phyloP scores from a whole-genome alignment of 2,329 filamentous ascomycete species.

The Neofusicoccum parvum region DNA sequence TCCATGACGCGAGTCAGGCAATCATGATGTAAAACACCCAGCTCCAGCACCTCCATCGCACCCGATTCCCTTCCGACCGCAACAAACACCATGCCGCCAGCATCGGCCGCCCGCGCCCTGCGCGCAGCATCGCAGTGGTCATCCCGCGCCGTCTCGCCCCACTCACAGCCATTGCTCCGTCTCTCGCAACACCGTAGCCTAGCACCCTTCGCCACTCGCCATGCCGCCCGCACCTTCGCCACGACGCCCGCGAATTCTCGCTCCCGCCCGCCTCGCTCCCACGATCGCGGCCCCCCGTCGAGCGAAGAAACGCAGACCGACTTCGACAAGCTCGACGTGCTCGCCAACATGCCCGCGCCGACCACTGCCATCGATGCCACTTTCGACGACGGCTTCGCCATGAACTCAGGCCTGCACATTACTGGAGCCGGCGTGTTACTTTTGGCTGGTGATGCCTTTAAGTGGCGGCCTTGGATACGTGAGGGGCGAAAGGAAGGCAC shows the following conservation, averaged over 20 bases:
- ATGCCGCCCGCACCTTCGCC: not conserved
- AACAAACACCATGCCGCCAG: not conserved
- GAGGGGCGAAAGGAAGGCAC: slow-evolving; percentile 40
- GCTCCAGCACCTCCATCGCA: not conserved
- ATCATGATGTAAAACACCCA: slow-evolving; percentile 16
- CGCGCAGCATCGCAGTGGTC: not conserved
- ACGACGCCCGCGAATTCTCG: not conserved
- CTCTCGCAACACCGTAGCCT: not conserved
- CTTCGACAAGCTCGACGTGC: slow-evolving; percentile 75
- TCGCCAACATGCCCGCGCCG: slow-evolving; percentile 73
- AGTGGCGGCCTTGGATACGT: slow-evolving; percentile 79
- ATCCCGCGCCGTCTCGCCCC: not conserved
- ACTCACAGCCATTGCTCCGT: not conserved
- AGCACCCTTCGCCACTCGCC: not conserved
- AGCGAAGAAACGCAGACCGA: slow-evolving; percentile 68
- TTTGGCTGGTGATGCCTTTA: slow-evolving; percentile 83
- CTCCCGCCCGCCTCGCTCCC: slow-evolving; percentile 45
- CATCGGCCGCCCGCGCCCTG: not conserved
- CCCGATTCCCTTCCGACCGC: not conserved
- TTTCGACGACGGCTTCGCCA: slow-evolving; percentile 77
- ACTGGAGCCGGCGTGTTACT: slow-evolving; percentile 72
- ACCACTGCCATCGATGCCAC: slow-evolving; percentile 84
- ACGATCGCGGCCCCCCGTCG: slow-evolving; percentile 63
- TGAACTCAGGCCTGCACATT: slow-evolving; percentile 79
- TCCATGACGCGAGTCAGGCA: slow-evolving; percentile 11